Evolutionary conservation across 2,329 filamentous ascomycete species (phyloP).

Genomic region (Cadophora sp.): DNA sequence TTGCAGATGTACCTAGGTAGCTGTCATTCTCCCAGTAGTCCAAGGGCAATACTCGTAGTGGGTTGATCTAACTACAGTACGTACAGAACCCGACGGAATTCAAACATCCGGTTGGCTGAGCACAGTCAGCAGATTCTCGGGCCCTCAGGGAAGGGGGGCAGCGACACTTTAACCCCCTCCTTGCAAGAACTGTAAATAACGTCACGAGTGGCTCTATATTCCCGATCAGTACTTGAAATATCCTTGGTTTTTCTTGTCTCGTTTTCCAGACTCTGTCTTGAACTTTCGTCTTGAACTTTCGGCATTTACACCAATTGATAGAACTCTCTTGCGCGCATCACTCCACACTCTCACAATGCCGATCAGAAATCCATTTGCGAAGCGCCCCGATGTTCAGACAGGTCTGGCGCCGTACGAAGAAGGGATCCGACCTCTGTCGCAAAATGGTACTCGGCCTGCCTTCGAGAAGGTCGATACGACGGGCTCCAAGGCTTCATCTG

Average conservation of each 20-base stretch:
- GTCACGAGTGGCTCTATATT: constrained; percentile 20
- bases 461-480: constrained; percentile 69
- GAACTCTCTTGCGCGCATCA: constrained; percentile 1
- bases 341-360: constrained; percentile 56
- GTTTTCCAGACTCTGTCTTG: background rate
- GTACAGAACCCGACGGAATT: constrained; percentile 3
- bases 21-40: too few relatives aligned
- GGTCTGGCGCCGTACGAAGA: constrained; percentile 53
- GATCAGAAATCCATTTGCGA: constrained; percentile 75
- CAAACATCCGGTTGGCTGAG: constrained; percentile 21
- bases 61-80: background rate
- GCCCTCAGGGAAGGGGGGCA: background rate
- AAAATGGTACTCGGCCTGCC: constrained; percentile 55
- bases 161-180: constrained; percentile 18
- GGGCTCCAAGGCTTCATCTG: constrained; percentile 66
- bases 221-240: constrained; percentile 1
- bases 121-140: constrained; percentile 13
- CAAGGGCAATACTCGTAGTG: background rate
- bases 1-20: too few relatives aligned
- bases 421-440: constrained; percentile 53
- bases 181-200: constrained; percentile 19
- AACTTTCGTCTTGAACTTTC: background rate
- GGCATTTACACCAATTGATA: background rate
- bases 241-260: constrained; percentile 2
- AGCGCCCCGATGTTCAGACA: constrained; percentile 54